Evolutionary conservation across 1,139 yeast genomes (phyloP).

Genomic region (Arxiozyma slooffiae): DNA sequence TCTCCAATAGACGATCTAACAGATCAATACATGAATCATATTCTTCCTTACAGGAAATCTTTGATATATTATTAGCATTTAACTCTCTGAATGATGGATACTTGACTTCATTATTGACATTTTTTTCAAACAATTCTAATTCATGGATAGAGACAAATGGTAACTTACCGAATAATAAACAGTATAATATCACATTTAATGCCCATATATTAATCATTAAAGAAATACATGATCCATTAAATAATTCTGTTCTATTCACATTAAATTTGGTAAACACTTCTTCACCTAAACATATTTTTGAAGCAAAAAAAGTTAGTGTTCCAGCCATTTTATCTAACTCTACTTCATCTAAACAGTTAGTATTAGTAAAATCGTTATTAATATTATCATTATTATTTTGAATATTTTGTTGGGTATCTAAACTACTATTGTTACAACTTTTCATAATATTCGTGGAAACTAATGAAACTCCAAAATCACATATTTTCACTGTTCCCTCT

Average conservation of each 20-base stretch:
- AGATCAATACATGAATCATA: slow-evolving; percentile 59
- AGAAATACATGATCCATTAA: slow-evolving; percentile 32
- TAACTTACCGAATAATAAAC: slow-evolving; percentile 75
- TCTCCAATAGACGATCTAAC: slow-evolving; percentile 51
- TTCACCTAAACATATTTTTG: slow-evolving; percentile 14
- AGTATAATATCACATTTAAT: slow-evolving; percentile 81
- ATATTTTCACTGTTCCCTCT: slow-evolving; percentile 73
- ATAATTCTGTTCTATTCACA: slow-evolving; percentile 23
- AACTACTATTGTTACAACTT: slow-evolving; percentile 3
- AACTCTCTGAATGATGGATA: slow-evolving; percentile 50
- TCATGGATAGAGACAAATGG: slow-evolving; percentile 91
- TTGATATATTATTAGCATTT: slow-evolving; percentile 24
- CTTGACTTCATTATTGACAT: slow-evolving; percentile 50
- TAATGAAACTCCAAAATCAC: slow-evolving; percentile 95
- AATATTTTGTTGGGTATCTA: slow-evolving; percentile 9
- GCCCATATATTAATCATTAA: slow-evolving; percentile 92
- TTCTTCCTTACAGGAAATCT: slow-evolving; percentile 37
- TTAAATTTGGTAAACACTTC: slow-evolving; percentile 14
- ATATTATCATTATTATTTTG: slow-evolving; percentile 36
- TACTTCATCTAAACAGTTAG: slow-evolving; percentile 45
- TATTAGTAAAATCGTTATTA: slow-evolving; percentile 26
- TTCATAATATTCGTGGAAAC: slow-evolving; percentile 40
- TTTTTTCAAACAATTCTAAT: slow-evolving; percentile 74
- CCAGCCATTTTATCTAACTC: slow-evolving; percentile 89
- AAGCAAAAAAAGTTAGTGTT: slow-evolving; percentile 58